Conservation (phyloP, 352 stramenopile species). For the Plasmopara halstedii region DNA sequence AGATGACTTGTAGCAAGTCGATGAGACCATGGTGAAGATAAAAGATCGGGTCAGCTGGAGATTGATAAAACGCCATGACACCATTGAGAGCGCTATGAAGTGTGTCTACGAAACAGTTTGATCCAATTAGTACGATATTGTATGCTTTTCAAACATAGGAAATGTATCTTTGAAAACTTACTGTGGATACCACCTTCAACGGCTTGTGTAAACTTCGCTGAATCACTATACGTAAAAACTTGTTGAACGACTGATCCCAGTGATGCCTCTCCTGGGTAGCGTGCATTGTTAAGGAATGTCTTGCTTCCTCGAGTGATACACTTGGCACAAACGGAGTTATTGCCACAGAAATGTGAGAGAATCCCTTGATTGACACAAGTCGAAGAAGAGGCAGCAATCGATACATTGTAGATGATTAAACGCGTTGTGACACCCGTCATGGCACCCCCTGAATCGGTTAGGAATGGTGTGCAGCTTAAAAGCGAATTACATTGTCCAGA, state of each 20-base stretch:
- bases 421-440: constrained; percentile 4
- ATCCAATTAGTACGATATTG: neutral
- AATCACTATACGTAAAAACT: constrained; percentile 30
- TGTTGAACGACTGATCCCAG: constrained; percentile 35
- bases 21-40: constrained; percentile 40
- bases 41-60: constrained; percentile 45
- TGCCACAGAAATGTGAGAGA: constrained; percentile 41
- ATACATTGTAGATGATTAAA: constrained; percentile 7
- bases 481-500: constrained; percentile 26
- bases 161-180: constrained; percentile 14
- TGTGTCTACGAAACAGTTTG: constrained; percentile 14
- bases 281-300: constrained; percentile 2
- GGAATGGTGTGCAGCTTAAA: constrained; percentile 29
- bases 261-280: constrained; percentile 19
- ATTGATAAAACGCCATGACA: constrained; percentile 41
- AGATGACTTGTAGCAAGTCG: constrained; percentile 42
- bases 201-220: constrained; percentile 15
- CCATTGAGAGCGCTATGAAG: constrained; percentile 37
- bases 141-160: too few relatives aligned
- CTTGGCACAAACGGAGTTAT: constrained; percentile 21
- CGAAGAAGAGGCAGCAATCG: constrained; percentile 17
- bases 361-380: constrained; percentile 24
- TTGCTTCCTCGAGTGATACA: constrained; percentile 26
- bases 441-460: constrained; percentile 28
- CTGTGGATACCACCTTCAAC: constrained; percentile 46